phyloP scores from a whole-genome alignment of 2,329 filamentous ascomycete species.

The Penicillium frequentans region DNA sequence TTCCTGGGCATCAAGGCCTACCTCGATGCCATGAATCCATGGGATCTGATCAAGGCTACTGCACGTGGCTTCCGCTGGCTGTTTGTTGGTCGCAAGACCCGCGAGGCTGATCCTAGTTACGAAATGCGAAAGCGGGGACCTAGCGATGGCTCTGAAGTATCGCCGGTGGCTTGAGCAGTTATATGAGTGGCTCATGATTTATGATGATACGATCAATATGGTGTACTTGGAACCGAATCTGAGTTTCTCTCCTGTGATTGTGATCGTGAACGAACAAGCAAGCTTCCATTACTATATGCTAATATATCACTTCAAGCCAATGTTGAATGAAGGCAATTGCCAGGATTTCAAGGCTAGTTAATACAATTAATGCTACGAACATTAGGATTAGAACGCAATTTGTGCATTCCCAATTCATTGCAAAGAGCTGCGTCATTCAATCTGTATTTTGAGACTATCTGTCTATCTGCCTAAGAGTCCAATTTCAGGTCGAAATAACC shows the following conservation, averaged over 20 bases:
- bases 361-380: neutral
- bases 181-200: neutral
- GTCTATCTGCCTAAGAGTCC: neutral
- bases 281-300: neutral
- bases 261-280: neutral
- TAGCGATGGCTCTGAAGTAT: neutral
- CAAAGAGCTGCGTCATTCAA: neutral
- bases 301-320: neutral
- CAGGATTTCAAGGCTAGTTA: neutral
- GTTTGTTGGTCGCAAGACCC: slow-evolving; percentile 63
- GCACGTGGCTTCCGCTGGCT: slow-evolving; percentile 74
- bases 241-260: neutral
- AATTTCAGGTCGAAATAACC: neutral
- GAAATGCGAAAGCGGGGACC: slow-evolving; percentile 8
- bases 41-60: slow-evolving; percentile 76
- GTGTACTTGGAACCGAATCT: neutral
- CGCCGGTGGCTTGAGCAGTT: neutral
- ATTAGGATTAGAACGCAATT: neutral
- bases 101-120: slow-evolving; percentile 25
- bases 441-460: neutral
- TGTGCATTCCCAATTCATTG: neutral
- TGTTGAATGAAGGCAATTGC: neutral
- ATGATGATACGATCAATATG: neutral
- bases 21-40: slow-evolving; percentile 68
- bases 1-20: slow-evolving; percentile 53